Evolutionary conservation across 257 asterid species (phyloP), one percentile per base, ranked within the genome.

Genomic region (Primulina tabacum): DNA sequence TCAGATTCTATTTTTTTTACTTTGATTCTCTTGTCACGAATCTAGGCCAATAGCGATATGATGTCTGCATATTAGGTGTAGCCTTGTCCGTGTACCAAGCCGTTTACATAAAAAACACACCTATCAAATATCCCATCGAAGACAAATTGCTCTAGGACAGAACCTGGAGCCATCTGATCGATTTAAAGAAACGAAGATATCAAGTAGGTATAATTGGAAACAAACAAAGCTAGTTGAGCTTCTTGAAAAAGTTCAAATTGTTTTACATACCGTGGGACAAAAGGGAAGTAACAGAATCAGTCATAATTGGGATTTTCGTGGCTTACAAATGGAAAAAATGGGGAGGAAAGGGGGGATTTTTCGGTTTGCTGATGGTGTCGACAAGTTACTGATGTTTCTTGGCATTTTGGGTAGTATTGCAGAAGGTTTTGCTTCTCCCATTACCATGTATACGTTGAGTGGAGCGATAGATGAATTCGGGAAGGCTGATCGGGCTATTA

Each of bases 391-490:
- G 66, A 76, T 82, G 77, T 53, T 78, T 12, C 26, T 73, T n/a
- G 86, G 83, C 0, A 30, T 60, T 24, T 12, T 82, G 35, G 81
- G 64, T 20, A 52, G 80, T 64, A 21, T 82, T 9, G 86, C 78
- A 32, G 78, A 82, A 50, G 83, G 83, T 1, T 37, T 82, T 33
- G 72, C 78, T 29, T 38, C 73, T 55, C 83, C 83, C 0, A 3
- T 73, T 65, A 76, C 83, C 47, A 67, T 82, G 83, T 73, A 70
- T 30, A 30, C 71, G 7, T 65, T 72, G 47, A 76, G 86, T 37
- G 83, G 82, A 55, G 80, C 83, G n/a, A 73, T 82, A 60, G 83
- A 82, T 33, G 82, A 81, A 10, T 82, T 82, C 35, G 86, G 86
- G 12, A 38, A 47, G 4, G 70, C 82, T 24, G 76, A 75, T 35